phyloP scores from a whole-genome alignment of 768 basidiomycete genomes.

The Leccinum longicurvipes region DNA sequence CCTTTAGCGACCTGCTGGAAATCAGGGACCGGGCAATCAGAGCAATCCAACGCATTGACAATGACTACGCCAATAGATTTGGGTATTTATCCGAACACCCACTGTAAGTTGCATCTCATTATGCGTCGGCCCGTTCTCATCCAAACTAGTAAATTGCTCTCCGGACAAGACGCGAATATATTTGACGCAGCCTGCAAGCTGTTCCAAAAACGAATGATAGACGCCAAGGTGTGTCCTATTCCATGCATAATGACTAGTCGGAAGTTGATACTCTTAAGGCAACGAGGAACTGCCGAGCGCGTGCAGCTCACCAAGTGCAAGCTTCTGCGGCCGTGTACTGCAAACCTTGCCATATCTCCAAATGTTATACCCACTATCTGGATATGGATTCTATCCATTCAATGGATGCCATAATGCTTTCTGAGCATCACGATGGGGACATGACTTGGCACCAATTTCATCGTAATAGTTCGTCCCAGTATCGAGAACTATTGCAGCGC shows the following conservation, averaged over 20 bases:
- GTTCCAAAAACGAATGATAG: conserved; percentile 15
- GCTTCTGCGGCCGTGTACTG: conserved; percentile 31
- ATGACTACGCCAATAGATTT: conserved; percentile 3
- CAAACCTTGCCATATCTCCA: conserved; percentile 33
- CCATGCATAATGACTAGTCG: neutral
- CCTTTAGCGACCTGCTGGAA: conserved; percentile 44
- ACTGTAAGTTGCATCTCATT: conserved; percentile 17
- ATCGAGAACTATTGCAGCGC: conserved; percentile 5
- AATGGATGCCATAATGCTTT: conserved; percentile 32
- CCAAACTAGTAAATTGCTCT: conserved; percentile 21
- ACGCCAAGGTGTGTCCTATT: conserved; percentile 12
- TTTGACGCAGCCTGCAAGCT: conserved; percentile 34
- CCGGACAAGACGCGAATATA: conserved; percentile 23
- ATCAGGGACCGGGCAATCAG: conserved; percentile 40
- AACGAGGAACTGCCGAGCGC: conserved; percentile 21
- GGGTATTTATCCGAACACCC: conserved; percentile 17
- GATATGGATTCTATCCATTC: conserved; percentile 34
- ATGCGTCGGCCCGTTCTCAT: conserved; percentile 6
- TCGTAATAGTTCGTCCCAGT: conserved; percentile 13
- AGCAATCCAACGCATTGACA: conserved; percentile 22
- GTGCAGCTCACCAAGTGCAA: conserved; percentile 16
- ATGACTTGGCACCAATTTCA: conserved; percentile 37
- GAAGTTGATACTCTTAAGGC: conserved; percentile 7
- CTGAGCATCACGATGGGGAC: conserved; percentile 15
- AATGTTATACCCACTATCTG: conserved; percentile 39